Base-by-base conservation (phyloP, 164 flowering plant species). In the Brasenia schreberi region DNA sequence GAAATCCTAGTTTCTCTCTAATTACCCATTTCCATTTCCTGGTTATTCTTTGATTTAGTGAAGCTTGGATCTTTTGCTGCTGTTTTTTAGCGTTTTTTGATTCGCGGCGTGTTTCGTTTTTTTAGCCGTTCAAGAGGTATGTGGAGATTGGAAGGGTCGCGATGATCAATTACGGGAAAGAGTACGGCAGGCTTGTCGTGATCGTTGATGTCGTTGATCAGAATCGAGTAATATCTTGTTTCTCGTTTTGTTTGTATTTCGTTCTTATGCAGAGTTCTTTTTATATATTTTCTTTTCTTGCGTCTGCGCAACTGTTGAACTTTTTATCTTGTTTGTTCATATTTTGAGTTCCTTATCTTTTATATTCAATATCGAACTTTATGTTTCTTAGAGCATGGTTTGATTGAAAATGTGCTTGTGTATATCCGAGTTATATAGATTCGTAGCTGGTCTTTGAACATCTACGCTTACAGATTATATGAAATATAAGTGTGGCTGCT, bases 91-190 rank as follows among this genome's bases (percentile, higher is more conserved):
- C 56, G 56, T 9, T 49, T 49, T 14, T 33, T 33, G 39, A 33
- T 33, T 33, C 39, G 39, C 4, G 39, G 14, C 9, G 2, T 4
- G 56, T 49, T 49, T 49, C 39, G 39, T 5, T 49, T 12, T 62
- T 73, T 78, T 44, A 81, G 88, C 86, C 87, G 62, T 87, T 85
- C 85, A 85, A 87, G 81, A 75, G 89, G 74, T 86, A 77, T 79
- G 89, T 88, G 42, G 94, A 88, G 85, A 83, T 88, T 78, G 94
- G 94, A 49, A 74, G 89, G 44, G 89, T 85, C 0, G 89, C 86
- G 58, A 81, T 87, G 42, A 78, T 85, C 42, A 87, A 87, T 81
- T 85, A 83, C 68, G 92, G 89, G 23, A 81, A 83, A 61, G 89
- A 87, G 11, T 87, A 87, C 53, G 92, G 89, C 11, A 75, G 52